Conservation (phyloP, 345 rosid species). For the Balakata baccata region DNA sequence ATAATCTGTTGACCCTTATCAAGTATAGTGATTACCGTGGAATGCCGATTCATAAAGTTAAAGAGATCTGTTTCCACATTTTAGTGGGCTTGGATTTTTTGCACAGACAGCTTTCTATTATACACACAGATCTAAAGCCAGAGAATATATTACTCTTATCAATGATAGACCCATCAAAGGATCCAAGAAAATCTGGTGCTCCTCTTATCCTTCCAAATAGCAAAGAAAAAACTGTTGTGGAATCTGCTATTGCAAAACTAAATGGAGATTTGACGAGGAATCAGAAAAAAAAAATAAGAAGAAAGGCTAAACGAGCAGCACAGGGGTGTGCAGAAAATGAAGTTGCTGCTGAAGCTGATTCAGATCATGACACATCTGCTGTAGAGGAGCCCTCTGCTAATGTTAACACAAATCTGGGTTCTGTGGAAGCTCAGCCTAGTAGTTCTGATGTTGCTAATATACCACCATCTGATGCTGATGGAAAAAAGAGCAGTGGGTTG, state of each 20-base stretch:
- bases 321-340: constrained; percentile 52
- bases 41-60: constrained; percentile 52
- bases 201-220: constrained; percentile 45
- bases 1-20: constrained; percentile 64
- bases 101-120: constrained; percentile 68
- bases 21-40: constrained; percentile 60
- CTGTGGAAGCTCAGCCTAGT: constrained; percentile 35
- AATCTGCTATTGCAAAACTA: constrained; percentile 26
- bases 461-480: constrained; percentile 40
- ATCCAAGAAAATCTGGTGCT: constrained; percentile 45
- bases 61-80: constrained; percentile 53
- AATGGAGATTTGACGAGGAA: constrained; percentile 55
- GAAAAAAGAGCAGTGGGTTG: constrained; percentile 26
- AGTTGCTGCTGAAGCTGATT: constrained; percentile 31
- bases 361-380: constrained; percentile 38
- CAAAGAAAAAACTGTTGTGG: constrained; percentile 37
- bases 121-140: constrained; percentile 70
- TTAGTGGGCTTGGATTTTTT: constrained; percentile 66
- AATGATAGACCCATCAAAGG: constrained; percentile 57
- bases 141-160: constrained; percentile 62
- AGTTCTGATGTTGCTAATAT: constrained; percentile 30
- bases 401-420: constrained; percentile 25
- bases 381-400: constrained; percentile 28
- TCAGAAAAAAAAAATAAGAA: constrained; percentile 58
- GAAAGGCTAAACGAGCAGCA: constrained; percentile 57